phyloP scores from a whole-genome alignment of 2,329 filamentous ascomycete genomes.

The Lomentospora prolificans region DNA sequence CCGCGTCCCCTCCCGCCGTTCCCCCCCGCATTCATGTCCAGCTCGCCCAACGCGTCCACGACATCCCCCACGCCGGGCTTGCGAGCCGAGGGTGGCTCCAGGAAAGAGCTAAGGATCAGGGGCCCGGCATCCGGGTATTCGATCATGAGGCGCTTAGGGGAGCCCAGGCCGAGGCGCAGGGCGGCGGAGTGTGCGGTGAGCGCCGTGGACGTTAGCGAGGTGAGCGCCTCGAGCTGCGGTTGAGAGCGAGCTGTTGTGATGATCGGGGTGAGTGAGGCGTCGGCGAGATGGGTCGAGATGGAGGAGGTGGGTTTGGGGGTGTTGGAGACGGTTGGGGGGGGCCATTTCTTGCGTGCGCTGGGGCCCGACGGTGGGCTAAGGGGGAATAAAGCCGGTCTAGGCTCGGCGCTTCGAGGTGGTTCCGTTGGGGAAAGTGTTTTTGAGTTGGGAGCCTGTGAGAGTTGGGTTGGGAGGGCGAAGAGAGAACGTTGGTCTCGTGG shows the following conservation, averaged over 20 bases:
- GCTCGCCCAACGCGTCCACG: background rate
- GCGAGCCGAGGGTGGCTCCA: slow-evolving; percentile 5
- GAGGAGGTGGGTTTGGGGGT: slow-evolving; percentile 40
- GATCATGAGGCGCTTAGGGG: slow-evolving; percentile 47
- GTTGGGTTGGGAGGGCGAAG: too few relatives aligned
- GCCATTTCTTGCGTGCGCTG: background rate
- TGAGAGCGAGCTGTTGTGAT: slow-evolving; percentile 40
- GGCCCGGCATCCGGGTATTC: slow-evolving; percentile 38
- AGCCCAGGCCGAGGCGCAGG: slow-evolving; percentile 41
- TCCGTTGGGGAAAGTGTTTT: too few relatives aligned
- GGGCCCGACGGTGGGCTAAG: too few relatives aligned
- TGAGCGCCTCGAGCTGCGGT: slow-evolving; percentile 38
- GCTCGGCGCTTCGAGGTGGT: too few relatives aligned
- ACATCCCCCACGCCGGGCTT: background rate
- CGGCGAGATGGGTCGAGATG: slow-evolving; percentile 36
- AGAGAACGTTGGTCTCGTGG: too few relatives aligned
- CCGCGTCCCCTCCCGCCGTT: too few relatives aligned
- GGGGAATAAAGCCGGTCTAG: too few relatives aligned
- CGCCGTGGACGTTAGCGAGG: slow-evolving; percentile 40
- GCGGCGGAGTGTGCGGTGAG: slow-evolving; percentile 43
- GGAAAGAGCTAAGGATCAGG: slow-evolving; percentile 30
- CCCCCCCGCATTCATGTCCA: background rate
- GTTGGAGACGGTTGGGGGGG: slow-evolving; percentile 18
- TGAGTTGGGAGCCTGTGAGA: too few relatives aligned
- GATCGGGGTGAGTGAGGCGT: slow-evolving; percentile 46